Percentiles rank a stretch among this genome's conserved stretches.
phyloP scores from a whole-genome alignment of 2,329 filamentous ascomycete genomes.

The Neospermospora avenae region DNA sequence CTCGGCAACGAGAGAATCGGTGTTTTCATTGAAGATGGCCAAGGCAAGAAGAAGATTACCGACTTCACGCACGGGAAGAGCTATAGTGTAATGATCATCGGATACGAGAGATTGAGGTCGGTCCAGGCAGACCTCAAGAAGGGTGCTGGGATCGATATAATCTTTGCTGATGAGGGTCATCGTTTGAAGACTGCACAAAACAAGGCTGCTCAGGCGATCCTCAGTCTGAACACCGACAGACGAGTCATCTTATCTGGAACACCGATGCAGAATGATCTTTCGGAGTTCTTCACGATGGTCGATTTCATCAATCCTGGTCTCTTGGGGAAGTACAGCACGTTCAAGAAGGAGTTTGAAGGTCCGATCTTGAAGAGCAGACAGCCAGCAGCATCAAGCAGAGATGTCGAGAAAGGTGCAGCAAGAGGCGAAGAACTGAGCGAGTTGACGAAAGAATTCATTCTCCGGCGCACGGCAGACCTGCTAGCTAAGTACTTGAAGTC shows the following conservation, averaged over 20 bases:
- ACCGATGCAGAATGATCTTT: slow-evolving; percentile 91
- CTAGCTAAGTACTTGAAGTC: slow-evolving; percentile 85
- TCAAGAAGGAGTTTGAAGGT: slow-evolving; percentile 95
- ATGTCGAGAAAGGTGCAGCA: slow-evolving; percentile 69
- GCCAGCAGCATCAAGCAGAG: slow-evolving; percentile 54
- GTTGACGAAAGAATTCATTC: slow-evolving; percentile 86
- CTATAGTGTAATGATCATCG: slow-evolving; percentile 71
- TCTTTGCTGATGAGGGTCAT: slow-evolving; percentile 97
- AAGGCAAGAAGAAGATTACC: slow-evolving; percentile 51
- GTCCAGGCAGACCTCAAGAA: slow-evolving; percentile 64
- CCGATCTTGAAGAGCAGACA: slow-evolving; percentile 68
- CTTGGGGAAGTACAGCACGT: slow-evolving; percentile 88
- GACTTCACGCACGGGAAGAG: slow-evolving; percentile 67
- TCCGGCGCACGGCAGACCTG: slow-evolving; percentile 86
- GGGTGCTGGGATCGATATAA: slow-evolving; percentile 67
- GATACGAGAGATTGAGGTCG: slow-evolving; percentile 65
- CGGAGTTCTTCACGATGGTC: slow-evolving; percentile 88
- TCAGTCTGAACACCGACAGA: slow-evolving; percentile 71
- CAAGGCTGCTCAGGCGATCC: slow-evolving; percentile 84
- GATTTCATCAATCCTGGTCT: slow-evolving; percentile 92
- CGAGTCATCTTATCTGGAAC: slow-evolving; percentile 59
- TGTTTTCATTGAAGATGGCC: slow-evolving; percentile 60
- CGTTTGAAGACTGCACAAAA: slow-evolving; percentile 97
- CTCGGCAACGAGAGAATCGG: slow-evolving; percentile 67
- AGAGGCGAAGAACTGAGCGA: slow-evolving; percentile 81